These are phyloP conservation scores for Tricholoma saponaceum DNA, from an alignment of 768 basidiomycete species.

Conservation along the genomic window DNA sequence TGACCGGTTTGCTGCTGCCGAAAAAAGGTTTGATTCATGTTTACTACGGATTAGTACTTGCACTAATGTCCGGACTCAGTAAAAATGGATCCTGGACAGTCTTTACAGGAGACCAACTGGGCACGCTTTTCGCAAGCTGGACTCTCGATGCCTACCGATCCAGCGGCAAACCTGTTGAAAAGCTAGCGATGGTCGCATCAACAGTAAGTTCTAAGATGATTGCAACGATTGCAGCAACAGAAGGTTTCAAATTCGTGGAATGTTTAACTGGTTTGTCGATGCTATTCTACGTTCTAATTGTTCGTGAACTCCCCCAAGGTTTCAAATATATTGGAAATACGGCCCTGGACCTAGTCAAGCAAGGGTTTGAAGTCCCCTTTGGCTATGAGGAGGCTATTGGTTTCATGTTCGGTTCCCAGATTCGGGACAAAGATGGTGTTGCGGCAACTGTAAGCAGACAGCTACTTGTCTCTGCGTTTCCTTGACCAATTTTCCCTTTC, in stretches of 20 bases:
- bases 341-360: conserved; percentile 55
- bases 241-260: conserved; percentile 83
- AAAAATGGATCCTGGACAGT: conserved; percentile 55
- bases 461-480: background rate
- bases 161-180: conserved; percentile 42
- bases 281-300: background rate
- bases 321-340: conserved; percentile 92
- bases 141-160: conserved; percentile 39
- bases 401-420: conserved; percentile 77
- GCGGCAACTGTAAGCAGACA: conserved; percentile 58
- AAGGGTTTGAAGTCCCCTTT: conserved; percentile 73
- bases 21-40: conserved; percentile 46
- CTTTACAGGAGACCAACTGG: conserved; percentile 87
- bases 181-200: conserved; percentile 82
- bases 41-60: background rate
- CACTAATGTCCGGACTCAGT: conserved; percentile 18
- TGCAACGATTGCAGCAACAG: conserved; percentile 64
- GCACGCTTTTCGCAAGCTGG: conserved; percentile 43
- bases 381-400: conserved; percentile 94
- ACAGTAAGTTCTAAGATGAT: conserved; percentile 92
- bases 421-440: conserved; percentile 88
- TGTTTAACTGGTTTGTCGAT: conserved; percentile 67
- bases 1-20: conserved; percentile 78
- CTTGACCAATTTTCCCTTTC: background rate
- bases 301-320: conserved; percentile 35